phyloP scores from a whole-genome alignment of 768 basidiomycete species.

The Hygrophorus pudorinus region DNA sequence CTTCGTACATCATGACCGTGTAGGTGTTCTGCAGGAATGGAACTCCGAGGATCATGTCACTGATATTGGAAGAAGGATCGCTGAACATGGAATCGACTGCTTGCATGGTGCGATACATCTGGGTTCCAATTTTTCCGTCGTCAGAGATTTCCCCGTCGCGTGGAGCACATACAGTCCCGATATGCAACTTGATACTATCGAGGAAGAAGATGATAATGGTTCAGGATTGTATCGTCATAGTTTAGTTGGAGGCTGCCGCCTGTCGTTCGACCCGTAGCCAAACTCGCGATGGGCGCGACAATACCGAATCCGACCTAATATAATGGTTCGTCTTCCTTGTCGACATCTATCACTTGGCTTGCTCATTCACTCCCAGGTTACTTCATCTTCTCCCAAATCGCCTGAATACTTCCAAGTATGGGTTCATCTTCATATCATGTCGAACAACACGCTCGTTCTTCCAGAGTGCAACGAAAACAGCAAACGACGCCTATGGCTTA shows the following conservation, averaged over 20 bases:
- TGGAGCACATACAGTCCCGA: slow-evolving; percentile 8
- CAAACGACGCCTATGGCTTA: slow-evolving; percentile 14
- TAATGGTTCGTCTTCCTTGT: slow-evolving; percentile 9
- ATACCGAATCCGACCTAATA: slow-evolving; percentile 4
- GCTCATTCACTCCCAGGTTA: too few species aligned
- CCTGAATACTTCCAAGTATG: too few species aligned
- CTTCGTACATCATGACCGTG: too few species aligned
- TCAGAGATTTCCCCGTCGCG: slow-evolving; percentile 9
- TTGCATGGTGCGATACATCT: too few species aligned
- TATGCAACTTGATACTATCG: too few species aligned
- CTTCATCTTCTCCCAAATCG: too few species aligned
- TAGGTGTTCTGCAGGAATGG: too few species aligned
- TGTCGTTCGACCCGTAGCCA: slow-evolving; percentile 7
- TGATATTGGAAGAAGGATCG: too few species aligned
- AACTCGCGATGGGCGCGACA: not conserved
- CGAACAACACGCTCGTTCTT: slow-evolving; percentile 12
- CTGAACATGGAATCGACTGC: too few species aligned
- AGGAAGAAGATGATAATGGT: slow-evolving; percentile 12
- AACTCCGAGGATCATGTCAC: too few species aligned
- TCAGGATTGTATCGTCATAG: slow-evolving; percentile 8
- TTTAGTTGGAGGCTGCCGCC: slow-evolving; percentile 1
- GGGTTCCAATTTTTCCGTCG: slow-evolving; percentile 13
- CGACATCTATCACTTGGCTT: slow-evolving; percentile 1
- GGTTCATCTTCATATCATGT: slow-evolving; percentile 7
- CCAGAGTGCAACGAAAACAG: slow-evolving; percentile 10